A percentile compares a stretch with the other conserved stretches of the same genome.
Conservation (phyloP, 441 rosid genomes). For the Gossypium schwendimanii region DNA sequence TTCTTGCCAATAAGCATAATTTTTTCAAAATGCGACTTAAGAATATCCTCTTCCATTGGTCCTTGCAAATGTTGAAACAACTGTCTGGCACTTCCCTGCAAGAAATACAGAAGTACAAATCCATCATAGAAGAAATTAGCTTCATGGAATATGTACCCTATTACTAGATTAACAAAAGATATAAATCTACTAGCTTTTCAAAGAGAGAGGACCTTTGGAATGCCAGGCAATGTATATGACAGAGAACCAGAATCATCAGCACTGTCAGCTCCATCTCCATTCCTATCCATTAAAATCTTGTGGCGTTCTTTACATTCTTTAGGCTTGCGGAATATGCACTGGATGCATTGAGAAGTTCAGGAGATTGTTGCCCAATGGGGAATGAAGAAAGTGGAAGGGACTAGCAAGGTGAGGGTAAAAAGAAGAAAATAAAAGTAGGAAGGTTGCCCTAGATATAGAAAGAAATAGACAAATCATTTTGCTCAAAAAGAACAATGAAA, state of each 20-base stretch:
- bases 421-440: not conserved
- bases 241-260: conserved; percentile 98
- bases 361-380: conserved; percentile 14
- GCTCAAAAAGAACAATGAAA: not conserved
- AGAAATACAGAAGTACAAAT: conserved; percentile 23
- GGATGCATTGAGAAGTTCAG: conserved; percentile 16
- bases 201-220: conserved; percentile 62
- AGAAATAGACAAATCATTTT: not conserved
- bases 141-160: conserved; percentile 11
- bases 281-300: conserved; percentile 80
- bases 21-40: conserved; percentile 93
- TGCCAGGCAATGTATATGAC: conserved; percentile 97
- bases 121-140: conserved; percentile 21
- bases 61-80: conserved; percentile 95
- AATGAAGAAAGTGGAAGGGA: not conserved
- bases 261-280: conserved; percentile 96
- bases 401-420: not conserved
- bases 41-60: conserved; percentile 93
- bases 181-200: not conserved
- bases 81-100: conserved; percentile 98
- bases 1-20: conserved; percentile 76
- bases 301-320: conserved; percentile 98
- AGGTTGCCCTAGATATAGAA: not conserved
- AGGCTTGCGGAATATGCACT: conserved; percentile 90
- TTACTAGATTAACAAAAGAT: conserved; percentile 7